Base-by-base conservation (phyloP, 176 grass and related monocot species). In the Sorghum bicolor region DNA sequence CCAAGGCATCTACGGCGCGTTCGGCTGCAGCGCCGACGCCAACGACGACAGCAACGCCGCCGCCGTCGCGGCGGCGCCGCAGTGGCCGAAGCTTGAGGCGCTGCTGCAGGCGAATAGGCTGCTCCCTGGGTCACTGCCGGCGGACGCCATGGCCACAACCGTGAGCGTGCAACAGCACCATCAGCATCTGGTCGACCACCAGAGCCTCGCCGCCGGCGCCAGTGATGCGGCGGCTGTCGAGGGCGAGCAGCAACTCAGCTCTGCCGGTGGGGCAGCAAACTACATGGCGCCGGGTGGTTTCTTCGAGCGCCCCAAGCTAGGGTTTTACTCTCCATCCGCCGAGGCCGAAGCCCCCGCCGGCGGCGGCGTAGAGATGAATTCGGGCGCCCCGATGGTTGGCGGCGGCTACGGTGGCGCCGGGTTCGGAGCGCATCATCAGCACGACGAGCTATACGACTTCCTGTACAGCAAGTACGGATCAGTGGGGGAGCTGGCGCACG, bases 1-100 rank as follows among this genome's bases (percentile, higher is more conserved):
- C 37, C 95, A 96, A 72, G 93, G 96, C 28, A 82, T 95, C 58
- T 83, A 95, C 85, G 88, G 22, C 30, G 43, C 92, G 60, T 88
- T 87, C 72, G 60, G 70, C 33, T 79, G 80, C 77, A n/a, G 69
- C 28, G 57, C 26, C 33, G 33, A 34, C 86, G 63, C 12, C 45
- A 72, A 15, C 24, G 74, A 29, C 76, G 64, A 28, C 48, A 77
- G 29, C 72, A 80, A 34, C 76, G 30, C 6, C 40, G 14, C 10
- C 57, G 61, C 11, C 17, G 8, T 3, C 24, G 68, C 30, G 8
- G 26, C 66, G 25, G 10, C 41, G 76, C 71, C 74, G 60, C 65
- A 79, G 33, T 90, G 90, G 87, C 84, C 88, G 31, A 87, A 90
- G 74, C 84, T 86, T 6, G 87, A 89, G 75, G 36, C 80, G 24